These are phyloP conservation scores for Chrysoporthe cubensis DNA, from an alignment of 2,329 filamentous ascomycete genomes.

Conservation along the genomic window DNA sequence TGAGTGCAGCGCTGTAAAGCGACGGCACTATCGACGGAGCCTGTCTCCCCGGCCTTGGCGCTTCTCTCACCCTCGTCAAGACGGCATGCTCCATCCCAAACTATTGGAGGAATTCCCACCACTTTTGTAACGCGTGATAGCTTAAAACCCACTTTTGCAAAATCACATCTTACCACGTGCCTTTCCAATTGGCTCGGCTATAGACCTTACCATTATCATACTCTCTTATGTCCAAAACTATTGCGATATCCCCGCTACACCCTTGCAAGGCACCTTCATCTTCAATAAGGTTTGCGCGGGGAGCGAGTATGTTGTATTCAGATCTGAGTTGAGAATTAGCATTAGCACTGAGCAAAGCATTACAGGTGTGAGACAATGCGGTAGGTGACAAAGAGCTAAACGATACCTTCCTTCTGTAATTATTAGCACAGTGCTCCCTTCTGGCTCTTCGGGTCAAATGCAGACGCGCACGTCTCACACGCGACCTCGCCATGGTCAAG, in stretches of 20 bases:
- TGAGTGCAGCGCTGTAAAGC: not conserved
- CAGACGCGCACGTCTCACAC: constrained; percentile 5
- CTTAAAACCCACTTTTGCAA: constrained; percentile 7
- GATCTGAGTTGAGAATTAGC: not conserved
- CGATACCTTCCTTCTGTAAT: not conserved
- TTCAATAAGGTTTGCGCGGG: not conserved
- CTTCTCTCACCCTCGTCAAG: constrained; percentile 2
- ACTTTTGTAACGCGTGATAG: constrained; percentile 5
- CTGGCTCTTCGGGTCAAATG: constrained; percentile 10
- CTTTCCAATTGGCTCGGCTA: constrained; percentile 9
- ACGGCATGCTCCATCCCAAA: constrained; percentile 6
- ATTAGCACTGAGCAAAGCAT: not conserved
- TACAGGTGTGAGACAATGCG: not conserved
- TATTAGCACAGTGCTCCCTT: not conserved
- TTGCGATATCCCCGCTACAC: constrained; percentile 5
- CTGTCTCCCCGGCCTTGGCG: not conserved
- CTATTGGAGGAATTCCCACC: constrained; percentile 24
- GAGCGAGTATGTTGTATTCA: not conserved
- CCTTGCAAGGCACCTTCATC: not conserved
- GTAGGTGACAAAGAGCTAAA: constrained; percentile 1
- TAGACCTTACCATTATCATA: constrained; percentile 6
- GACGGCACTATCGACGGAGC: constrained; percentile 11
- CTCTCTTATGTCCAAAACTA: constrained; percentile 4
- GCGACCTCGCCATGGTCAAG: not conserved
- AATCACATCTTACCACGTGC: not conserved